Evolutionary conservation across 2,329 filamentous ascomycete species (phyloP).

Genomic region (Fusarium tanahbumbuense): DNA sequence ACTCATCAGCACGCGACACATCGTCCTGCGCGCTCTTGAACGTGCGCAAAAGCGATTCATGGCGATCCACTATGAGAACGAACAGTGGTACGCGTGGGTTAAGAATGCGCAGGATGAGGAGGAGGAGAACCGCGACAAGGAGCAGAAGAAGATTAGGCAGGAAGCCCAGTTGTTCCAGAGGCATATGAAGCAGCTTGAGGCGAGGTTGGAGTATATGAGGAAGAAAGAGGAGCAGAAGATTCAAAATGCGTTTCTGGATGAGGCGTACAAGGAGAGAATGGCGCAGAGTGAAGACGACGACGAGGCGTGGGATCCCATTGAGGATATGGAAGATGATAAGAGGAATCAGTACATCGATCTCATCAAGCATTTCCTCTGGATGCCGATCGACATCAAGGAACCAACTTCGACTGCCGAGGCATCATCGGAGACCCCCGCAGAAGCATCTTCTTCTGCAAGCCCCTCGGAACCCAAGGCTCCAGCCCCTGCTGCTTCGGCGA

Average conservation of each 20-base stretch:
- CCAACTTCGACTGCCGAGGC: not conserved
- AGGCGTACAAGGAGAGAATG: constrained; percentile 43
- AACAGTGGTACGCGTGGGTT: constrained; percentile 44
- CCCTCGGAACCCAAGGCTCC: not conserved
- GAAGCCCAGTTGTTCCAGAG: constrained; percentile 47
- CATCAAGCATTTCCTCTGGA: constrained; percentile 48
- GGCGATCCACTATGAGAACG: constrained; percentile 42
- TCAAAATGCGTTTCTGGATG: constrained; percentile 47
- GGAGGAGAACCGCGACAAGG: constrained; percentile 43
- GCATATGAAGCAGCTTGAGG: constrained; percentile 42
- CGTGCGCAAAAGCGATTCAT: constrained; percentile 30
- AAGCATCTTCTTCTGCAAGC: not conserved
- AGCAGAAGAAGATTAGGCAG: constrained; percentile 47
- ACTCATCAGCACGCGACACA: constrained; percentile 41
- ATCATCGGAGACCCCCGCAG: not conserved
- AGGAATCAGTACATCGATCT: constrained; percentile 45
- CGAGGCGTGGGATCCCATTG: constrained; percentile 46
- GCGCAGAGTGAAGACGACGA: constrained; percentile 36
- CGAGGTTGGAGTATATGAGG: constrained; percentile 29
- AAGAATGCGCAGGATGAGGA: constrained; percentile 41
- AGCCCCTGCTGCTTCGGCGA: not conserved
- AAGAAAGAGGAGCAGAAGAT: constrained; percentile 43
- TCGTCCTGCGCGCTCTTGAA: constrained; percentile 28
- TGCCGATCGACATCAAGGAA: constrained; percentile 4
- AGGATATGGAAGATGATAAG: constrained; percentile 41